These are phyloP conservation scores for Rubia balearica DNA, from an alignment of 305 asterid species.

Conservation along the genomic window DNA sequence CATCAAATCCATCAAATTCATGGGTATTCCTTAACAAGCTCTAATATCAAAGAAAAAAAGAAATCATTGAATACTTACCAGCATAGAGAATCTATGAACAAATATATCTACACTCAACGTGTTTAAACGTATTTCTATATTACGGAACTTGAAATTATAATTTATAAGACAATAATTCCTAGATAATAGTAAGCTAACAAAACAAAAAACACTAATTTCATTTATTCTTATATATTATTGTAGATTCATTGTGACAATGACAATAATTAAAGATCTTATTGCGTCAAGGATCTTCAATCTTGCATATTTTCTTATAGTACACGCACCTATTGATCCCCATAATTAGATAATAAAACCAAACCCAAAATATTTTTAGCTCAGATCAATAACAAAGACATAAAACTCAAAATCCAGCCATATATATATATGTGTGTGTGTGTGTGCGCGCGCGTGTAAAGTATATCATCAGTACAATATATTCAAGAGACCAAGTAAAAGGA, in stretches of 20 bases:
- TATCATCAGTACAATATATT: conserved; percentile 5
- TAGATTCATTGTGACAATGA: conserved; percentile 86
- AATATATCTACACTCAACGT: background rate
- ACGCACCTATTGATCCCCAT: conserved; percentile 44
- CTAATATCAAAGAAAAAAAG: conserved; percentile 31
- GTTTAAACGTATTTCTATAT: background rate
- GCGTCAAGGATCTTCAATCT: conserved; percentile 84
- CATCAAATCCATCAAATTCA: conserved; percentile 66
- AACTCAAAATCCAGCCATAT: background rate
- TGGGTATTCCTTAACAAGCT: conserved; percentile 54
- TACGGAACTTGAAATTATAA: background rate
- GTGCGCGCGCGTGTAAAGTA: background rate
- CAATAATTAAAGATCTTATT: conserved; percentile 86
- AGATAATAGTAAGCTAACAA: background rate
- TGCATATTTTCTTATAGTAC: conserved; percentile 93
- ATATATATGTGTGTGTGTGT: too few species aligned
- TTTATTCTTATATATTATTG: conserved; percentile 29
- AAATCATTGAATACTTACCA: conserved; percentile 2
- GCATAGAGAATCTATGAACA: background rate
- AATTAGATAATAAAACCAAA: background rate
- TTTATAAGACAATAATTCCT: background rate
- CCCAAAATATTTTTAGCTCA: background rate
- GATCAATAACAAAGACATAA: background rate
- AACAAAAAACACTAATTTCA: background rate
- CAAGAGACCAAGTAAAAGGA: background rate